Conservation (phyloP, 164 flowering plant species). For the Vitis amurensis region DNA sequence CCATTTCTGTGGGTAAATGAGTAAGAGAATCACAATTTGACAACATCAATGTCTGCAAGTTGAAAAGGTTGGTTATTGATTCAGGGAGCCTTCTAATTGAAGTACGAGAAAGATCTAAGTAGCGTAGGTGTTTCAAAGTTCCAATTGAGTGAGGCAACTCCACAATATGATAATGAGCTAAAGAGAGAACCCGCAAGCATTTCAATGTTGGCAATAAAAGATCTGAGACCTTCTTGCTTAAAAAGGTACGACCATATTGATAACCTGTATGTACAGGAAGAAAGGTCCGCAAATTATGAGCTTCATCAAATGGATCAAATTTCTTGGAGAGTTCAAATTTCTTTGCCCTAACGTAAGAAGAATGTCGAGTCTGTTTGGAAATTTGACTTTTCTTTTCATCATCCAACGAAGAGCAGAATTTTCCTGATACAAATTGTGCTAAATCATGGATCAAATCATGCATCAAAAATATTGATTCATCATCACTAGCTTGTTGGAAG, state of each 20-base stretch:
- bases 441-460: conserved; percentile 10
- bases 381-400: background rate
- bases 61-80: background rate
- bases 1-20: too few relatives aligned
- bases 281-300: conserved; percentile 13
- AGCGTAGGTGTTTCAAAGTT: conserved; percentile 8
- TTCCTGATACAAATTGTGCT: conserved; percentile 8
- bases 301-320: conserved; percentile 1
- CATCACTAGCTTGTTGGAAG: background rate
- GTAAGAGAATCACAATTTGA: background rate
- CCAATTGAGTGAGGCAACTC: conserved; percentile 8
- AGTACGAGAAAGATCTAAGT: background rate
- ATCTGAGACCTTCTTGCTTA: background rate
- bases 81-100: conserved; percentile 2
- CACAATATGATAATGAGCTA: background rate
- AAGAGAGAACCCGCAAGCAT: conserved; percentile 10
- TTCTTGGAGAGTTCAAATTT: conserved; percentile 7
- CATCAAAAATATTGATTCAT: conserved; percentile 10
- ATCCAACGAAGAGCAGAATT: conserved; percentile 6
- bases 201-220: background rate
- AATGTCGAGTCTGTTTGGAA: conserved; percentile 3
- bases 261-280: background rate
- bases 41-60: conserved; percentile 12
- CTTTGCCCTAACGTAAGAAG: conserved; percentile 1
- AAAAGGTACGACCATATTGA: too few relatives aligned